Percentiles rank a stretch among this genome's conserved stretches.
Conservation (phyloP, 441 rosid species). For the Heliophila coronopifolia region DNA sequence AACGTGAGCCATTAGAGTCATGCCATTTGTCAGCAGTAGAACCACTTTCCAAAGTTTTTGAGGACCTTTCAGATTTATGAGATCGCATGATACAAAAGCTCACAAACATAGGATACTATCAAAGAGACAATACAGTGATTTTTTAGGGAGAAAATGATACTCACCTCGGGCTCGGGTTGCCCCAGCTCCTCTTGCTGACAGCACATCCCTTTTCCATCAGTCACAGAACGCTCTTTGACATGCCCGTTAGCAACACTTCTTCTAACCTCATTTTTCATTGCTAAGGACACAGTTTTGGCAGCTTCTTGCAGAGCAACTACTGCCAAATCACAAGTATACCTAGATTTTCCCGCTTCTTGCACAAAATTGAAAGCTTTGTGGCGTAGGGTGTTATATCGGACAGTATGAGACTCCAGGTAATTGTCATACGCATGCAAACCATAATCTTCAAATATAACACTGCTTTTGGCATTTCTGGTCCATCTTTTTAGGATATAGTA, state of each 20-base stretch:
- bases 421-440: constrained; percentile 42
- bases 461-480: constrained; percentile 91
- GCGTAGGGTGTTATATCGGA: constrained; percentile 62
- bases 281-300: constrained; percentile 48
- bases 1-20: constrained; percentile 12
- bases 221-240: constrained; percentile 30
- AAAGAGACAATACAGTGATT: neutral
- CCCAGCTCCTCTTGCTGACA: constrained; percentile 26
- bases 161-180: constrained; percentile 57
- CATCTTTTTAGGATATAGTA: constrained; percentile 77
- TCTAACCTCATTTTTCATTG: constrained; percentile 51
- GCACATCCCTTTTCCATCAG: constrained; percentile 27
- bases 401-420: constrained; percentile 70
- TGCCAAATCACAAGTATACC: constrained; percentile 48
- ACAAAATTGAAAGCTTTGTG: constrained; percentile 72
- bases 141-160: constrained; percentile 8
- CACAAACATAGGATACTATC: neutral
- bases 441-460: constrained; percentile 60
- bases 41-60: neutral
- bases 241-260: constrained; percentile 38
- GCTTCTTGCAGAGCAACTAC: constrained; percentile 64
- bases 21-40: constrained; percentile 6
- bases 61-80: constrained; percentile 4
- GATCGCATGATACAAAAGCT: neutral
- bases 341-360: constrained; percentile 61